Conservation (phyloP, 2,329 filamentous ascomycete species). For the Fusarium subtropicale region DNA sequence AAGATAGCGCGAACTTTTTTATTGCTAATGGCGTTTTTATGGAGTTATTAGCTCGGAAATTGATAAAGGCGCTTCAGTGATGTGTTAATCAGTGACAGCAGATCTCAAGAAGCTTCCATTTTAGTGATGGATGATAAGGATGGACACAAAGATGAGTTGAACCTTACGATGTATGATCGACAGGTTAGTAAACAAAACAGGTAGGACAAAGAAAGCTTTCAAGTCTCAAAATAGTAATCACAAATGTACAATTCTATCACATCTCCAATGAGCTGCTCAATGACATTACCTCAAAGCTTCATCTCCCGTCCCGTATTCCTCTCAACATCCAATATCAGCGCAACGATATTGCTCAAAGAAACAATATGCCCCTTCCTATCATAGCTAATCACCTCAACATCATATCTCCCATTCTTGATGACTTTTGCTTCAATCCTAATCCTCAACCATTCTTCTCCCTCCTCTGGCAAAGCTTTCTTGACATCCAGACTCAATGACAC, state of each 20-base stretch:
- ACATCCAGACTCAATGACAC: conserved; percentile 80
- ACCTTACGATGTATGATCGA: too few relatives aligned
- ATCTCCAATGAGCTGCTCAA: not conserved
- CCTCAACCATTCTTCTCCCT: conserved; percentile 79
- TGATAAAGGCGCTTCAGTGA: not conserved
- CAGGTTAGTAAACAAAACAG: too few relatives aligned
- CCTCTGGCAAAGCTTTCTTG: conserved; percentile 75
- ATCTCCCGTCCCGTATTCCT: conserved; percentile 37
- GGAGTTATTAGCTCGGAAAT: not conserved
- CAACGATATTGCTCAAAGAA: conserved; percentile 49
- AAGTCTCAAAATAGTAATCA: too few relatives aligned
- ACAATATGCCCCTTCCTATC: conserved; percentile 57
- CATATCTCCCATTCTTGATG: conserved; percentile 77
- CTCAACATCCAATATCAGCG: conserved; percentile 46
- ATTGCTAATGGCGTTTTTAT: not conserved
- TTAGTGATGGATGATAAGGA: too few relatives aligned
- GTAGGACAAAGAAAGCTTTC: too few relatives aligned
- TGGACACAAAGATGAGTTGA: too few relatives aligned
- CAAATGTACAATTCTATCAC: not conserved
- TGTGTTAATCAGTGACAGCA: not conserved
- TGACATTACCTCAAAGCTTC: conserved; percentile 52
- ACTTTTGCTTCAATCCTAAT: conserved; percentile 72
- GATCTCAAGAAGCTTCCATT: too few relatives aligned
- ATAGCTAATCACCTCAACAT: conserved; percentile 76
- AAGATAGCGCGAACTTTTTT: too few relatives aligned